Base-by-base conservation (phyloP, 192 early-diverging fungal species). In the Paraglomus brasilianum region DNA sequence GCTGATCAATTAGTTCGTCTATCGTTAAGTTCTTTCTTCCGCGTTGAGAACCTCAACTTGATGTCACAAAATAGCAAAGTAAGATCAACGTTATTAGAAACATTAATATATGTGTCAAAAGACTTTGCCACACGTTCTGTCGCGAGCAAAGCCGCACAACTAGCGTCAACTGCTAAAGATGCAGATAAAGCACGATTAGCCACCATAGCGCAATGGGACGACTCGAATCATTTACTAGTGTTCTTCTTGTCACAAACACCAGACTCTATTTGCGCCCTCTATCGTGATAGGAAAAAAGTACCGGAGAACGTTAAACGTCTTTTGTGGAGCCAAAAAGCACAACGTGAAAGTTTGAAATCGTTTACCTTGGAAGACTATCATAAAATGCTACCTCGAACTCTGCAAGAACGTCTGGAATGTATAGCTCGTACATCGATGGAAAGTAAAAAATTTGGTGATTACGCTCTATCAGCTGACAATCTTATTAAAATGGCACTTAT, bases 191-290 rank as follows among this genome's bases (percentile, higher is more conserved):
- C 6, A 5, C 52, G 36, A 30, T 17, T 63, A 6, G 61, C 22
- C 8, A 63, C n/a, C 5, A 45, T 70, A 17, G 61, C 47, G 10
- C 61, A 70, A 11, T 70, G 68, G 68, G 52, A 43, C 24, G 68
- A 70, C 61, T 70, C 51, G 14, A 70, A 70, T 57, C 68, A 70
- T 42, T 42, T 70, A 14, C 50, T 70, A 30, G 68, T 70, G 43
- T 70, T 70, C 41, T 70, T 70, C n/a, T 47, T 59, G 40, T 70
- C 68, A 22, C 68, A 71, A 61, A 46, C 44, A 8, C 46, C 55
- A 14, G 69, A 61, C 43, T 71, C 46, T 6, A 71, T 71, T 47
- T 45, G 68, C 1, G 58, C 68, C 5, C 21, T 70, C 15, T 70
- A 70, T 30, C 58, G 68, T 11, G 41, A 70, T 30, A 55, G 45